Evolutionary conservation across 192 early-diverging fungal genomes (phyloP).

Genomic region (Backusella sp.): DNA sequence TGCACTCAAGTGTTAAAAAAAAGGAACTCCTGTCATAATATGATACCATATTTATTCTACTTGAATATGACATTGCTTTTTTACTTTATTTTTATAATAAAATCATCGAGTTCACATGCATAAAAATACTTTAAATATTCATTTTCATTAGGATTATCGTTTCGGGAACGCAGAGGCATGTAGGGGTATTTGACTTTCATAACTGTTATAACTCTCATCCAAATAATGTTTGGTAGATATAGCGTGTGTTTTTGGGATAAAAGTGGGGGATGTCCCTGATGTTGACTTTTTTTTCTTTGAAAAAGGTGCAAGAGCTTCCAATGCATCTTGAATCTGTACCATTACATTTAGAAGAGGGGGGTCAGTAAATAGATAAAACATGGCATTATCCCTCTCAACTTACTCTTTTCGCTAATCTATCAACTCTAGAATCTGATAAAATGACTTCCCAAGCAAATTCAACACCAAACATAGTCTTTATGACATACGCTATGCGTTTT

Average conservation of each 20-base stretch:
- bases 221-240: not conserved
- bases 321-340: conserved; percentile 20
- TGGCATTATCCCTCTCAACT: not conserved
- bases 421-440: conserved; percentile 44
- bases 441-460: conserved; percentile 83
- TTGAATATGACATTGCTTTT: too few species aligned
- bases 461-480: conserved; percentile 80
- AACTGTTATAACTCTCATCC: not conserved
- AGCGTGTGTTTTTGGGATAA: not conserved
- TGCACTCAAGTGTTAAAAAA: too few species aligned
- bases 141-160: not conserved
- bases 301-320: conserved; percentile 20
- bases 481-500: conserved; percentile 72
- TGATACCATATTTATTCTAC: too few species aligned
- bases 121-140: not conserved
- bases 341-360: not conserved
- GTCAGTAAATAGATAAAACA: not conserved
- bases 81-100: not conserved
- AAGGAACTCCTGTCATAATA: too few species aligned
- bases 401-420: conserved; percentile 33
- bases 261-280: not conserved
- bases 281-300: not conserved
- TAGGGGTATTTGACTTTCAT: not conserved
- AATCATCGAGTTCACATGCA: not conserved
- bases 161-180: not conserved